Percentiles rank a stretch among this genome's conserved stretches.
Evolutionary conservation across 352 stramenopile genomes (phyloP).

Genomic region (Phytophthora brassicae): DNA sequence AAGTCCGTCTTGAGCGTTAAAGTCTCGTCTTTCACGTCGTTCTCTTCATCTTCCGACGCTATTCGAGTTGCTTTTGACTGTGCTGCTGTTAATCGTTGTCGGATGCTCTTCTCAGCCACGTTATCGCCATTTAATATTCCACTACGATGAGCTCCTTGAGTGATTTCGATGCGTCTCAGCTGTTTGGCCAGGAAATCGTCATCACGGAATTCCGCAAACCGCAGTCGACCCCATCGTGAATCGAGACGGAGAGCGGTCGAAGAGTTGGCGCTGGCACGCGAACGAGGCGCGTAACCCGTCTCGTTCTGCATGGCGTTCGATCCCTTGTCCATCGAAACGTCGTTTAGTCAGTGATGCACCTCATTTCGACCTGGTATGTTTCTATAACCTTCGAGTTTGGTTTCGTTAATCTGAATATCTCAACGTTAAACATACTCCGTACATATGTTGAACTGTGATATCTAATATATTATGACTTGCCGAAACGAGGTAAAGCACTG

Average conservation of each 20-base stretch:
- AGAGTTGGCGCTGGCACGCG: conserved; percentile 1
- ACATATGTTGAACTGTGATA: too few species aligned
- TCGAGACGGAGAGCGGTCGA: conserved; percentile 48
- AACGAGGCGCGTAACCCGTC: conserved; percentile 32
- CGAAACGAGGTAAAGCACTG: too few species aligned
- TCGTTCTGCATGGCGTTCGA: conserved; percentile 6
- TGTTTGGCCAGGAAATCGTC: conserved; percentile 75
- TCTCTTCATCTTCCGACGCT: conserved; percentile 25
- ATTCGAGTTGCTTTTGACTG: conserved; percentile 25
- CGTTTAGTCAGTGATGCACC: too few species aligned
- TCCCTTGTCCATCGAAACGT: too few species aligned
- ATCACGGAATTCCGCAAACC: conserved; percentile 59
- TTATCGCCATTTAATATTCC: too few species aligned
- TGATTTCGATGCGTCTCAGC: conserved; percentile 56
- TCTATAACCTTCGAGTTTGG: too few species aligned
- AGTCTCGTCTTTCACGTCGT: conserved; percentile 21
- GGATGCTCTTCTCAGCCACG: conserved; percentile 25
- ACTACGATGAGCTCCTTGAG: conserved; percentile 29
- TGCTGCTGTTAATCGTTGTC: conserved; percentile 22
- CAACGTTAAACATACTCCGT: too few species aligned
- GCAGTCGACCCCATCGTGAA: conserved; percentile 66
- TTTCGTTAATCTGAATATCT: too few species aligned
- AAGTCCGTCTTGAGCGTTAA: background rate
- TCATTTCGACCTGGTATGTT: conserved; percentile 23
- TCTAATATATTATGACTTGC: too few species aligned